These are phyloP conservation scores for Hordeum pubiflorum DNA, from an alignment of 202 grass and related monocot genomes.

Conservation along the genomic window DNA sequence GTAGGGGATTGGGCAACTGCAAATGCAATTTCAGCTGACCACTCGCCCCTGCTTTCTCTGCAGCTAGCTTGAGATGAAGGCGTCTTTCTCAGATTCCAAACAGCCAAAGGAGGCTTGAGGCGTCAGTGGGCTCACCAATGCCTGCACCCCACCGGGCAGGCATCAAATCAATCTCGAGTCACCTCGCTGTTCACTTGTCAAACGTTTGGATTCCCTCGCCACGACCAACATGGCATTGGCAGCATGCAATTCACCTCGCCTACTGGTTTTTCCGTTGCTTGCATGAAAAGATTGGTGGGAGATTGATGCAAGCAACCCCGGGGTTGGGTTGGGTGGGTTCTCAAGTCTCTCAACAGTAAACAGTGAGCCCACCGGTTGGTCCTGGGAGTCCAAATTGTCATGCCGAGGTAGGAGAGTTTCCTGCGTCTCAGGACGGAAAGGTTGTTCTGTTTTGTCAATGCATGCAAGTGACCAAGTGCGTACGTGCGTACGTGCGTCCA, in stretches of 20 bases:
- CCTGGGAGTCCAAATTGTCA: constrained; percentile 33
- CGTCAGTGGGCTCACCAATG: constrained; percentile 14
- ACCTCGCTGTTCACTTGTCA: constrained; percentile 28
- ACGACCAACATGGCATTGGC: neutral
- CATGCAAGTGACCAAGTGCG: too few relatives aligned
- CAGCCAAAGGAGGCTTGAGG: neutral
- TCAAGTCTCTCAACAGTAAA: neutral
- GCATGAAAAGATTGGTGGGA: neutral
- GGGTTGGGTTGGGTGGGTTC: constrained; percentile 4
- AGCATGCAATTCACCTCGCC: neutral
- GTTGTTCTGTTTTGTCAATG: too few relatives aligned
- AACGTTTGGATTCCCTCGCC: constrained; percentile 28
- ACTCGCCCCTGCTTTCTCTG: neutral
- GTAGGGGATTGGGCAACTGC: too few relatives aligned
- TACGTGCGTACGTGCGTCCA: too few relatives aligned
- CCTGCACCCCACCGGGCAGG: neutral
- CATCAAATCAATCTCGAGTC: constrained; percentile 15
- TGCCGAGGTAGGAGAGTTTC: neutral
- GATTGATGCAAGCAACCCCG: neutral
- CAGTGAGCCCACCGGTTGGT: neutral
- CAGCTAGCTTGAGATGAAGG: neutral
- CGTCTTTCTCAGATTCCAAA: neutral
- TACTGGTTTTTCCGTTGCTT: constrained; percentile 2
- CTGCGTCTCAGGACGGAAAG: constrained; percentile 13
- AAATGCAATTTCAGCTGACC: too few relatives aligned